Conservation (phyloP, 2,329 filamentous ascomycete genomes). For the Apiospora saccharicola region DNA sequence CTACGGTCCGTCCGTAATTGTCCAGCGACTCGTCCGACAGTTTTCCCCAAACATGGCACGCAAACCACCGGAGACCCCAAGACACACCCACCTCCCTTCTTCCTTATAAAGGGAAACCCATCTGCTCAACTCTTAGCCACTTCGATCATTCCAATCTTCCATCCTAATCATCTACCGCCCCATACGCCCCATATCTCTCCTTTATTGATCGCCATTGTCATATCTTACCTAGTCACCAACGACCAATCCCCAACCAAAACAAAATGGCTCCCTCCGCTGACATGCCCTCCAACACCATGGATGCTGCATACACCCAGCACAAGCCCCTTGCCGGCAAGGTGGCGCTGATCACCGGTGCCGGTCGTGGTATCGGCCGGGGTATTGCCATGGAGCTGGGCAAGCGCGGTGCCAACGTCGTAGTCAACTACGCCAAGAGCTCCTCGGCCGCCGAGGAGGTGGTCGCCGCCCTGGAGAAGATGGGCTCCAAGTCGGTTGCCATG, state of each 20-base stretch:
- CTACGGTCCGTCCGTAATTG: constrained; percentile 20
- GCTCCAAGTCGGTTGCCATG: constrained; percentile 64
- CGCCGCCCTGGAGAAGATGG: constrained; percentile 60
- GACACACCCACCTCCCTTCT: constrained; percentile 13
- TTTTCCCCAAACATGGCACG: constrained; percentile 26
- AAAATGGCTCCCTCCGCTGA: constrained; percentile 43
- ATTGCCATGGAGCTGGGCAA: constrained; percentile 72
- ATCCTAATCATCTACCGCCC: not conserved
- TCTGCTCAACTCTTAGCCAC: not conserved
- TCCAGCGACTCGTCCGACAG: constrained; percentile 23
- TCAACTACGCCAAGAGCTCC: constrained; percentile 70
- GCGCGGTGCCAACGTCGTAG: constrained; percentile 68
- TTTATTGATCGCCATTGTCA: not conserved
- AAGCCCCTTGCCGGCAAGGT: constrained; percentile 58
- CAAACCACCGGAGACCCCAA: constrained; percentile 25
- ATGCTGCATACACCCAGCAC: constrained; percentile 37
- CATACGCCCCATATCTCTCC: not conserved
- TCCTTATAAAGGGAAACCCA: not conserved
- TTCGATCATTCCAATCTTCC: not conserved
- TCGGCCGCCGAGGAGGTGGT: constrained; percentile 65
- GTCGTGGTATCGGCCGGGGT: constrained; percentile 71
- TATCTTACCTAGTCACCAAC: not conserved
- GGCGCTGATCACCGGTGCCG: constrained; percentile 69
- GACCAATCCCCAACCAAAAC: not conserved
- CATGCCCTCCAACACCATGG: constrained; percentile 26